Conservation (phyloP, 2,329 filamentous ascomycete genomes). For the Phoma sp. region DNA sequence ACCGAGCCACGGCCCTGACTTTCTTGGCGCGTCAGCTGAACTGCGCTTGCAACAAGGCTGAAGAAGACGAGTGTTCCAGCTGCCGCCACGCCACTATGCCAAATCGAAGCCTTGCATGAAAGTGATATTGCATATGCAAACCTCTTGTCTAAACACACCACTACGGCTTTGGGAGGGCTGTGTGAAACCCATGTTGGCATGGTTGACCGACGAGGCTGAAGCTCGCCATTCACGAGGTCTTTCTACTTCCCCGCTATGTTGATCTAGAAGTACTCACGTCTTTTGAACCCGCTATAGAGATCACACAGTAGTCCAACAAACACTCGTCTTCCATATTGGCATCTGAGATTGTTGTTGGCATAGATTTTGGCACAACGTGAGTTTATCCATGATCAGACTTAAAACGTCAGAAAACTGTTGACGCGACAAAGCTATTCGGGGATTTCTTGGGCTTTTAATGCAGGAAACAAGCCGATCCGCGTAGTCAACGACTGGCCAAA, state of each 20-base stretch:
- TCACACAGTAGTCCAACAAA: too few relatives aligned
- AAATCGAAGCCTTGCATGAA: background rate
- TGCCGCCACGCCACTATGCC: too few relatives aligned
- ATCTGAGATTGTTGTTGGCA: constrained; percentile 25
- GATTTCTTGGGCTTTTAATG: constrained; percentile 31
- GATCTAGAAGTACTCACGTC: too few relatives aligned
- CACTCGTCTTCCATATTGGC: background rate
- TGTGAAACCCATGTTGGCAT: background rate
- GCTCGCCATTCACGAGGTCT: background rate
- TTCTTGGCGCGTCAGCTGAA: background rate
- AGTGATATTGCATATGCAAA: background rate
- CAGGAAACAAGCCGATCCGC: background rate
- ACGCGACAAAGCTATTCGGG: constrained; percentile 33
- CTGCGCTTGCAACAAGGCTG: background rate
- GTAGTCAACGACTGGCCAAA: background rate
- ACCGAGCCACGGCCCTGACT: background rate
- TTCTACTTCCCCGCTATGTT: background rate
- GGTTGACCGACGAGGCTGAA: background rate
- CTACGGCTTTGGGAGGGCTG: background rate
- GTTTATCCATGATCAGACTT: too few relatives aligned
- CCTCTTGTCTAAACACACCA: background rate
- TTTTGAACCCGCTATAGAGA: too few relatives aligned
- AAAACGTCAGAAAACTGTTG: background rate
- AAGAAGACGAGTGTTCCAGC: background rate
- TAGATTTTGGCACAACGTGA: constrained; percentile 46